Base-by-base conservation (phyloP, 352 stramenopile species). In the Hyaloperonospora arabidopsidis region DNA sequence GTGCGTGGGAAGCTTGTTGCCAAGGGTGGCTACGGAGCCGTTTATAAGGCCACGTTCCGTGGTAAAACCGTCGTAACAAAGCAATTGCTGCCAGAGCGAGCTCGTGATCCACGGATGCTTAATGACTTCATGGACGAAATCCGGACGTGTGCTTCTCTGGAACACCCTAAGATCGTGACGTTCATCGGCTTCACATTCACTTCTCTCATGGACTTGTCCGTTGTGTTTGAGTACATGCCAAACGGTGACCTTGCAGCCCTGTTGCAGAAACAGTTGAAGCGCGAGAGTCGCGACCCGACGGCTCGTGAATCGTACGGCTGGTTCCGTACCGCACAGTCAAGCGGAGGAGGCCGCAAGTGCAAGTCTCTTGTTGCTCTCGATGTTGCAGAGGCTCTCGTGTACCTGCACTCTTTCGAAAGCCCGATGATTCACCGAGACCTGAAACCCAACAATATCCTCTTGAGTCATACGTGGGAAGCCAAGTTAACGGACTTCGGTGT, bases 401-500 rank as follows among this genome's bases (percentile, higher is more conserved):
- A 83, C 40, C 32, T 85, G 15, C 74, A 85, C 50, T 63, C 68
- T 1, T 74, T 51, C 61, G 69, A 49, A 51, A 70, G 57, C 10
- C 67, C 65, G 1, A 70, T 83, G 41, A 79, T 85, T 29, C 74
- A 85, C 49, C 69, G 74, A 18, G 74, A 85, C 45, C 46, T 85
- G 11, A 85, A 85, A 25, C 51, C 72, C 0, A 65, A 70, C 13
- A 85, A 85, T 17, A 67, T 85, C 13, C 51, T 85, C 7, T 45
- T 85, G 6, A 75, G 60, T 22, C 61, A 79, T 32, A 52, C 48
- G 14, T 72, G 69, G 49, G 53, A 72, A 22, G 65, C 70, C 3
- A 79, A 85, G 35, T 52, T 85, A 1, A 83, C 74, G n/a, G 74
- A 85, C 48, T 85, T 85, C 39, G 74, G 74, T 19, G 68, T 80